Base-by-base conservation (phyloP, 345 rosid species). In the Eutrema yunnanense region DNA sequence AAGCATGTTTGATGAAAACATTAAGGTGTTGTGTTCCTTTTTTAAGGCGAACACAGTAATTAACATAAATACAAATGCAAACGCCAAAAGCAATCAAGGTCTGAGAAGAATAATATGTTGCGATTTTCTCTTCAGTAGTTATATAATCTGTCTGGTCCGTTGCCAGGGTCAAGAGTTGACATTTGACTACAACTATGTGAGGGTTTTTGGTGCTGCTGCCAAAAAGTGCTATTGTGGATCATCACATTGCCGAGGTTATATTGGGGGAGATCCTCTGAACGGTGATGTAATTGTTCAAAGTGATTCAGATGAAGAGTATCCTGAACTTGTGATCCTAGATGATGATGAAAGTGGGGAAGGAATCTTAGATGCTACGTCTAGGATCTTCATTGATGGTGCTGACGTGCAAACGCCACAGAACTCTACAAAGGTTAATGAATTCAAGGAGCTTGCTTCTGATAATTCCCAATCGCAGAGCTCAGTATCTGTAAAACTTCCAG, bases 171-270 rank as follows among this genome's bases (percentile, higher is more conserved):
- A 95, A 72, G 99, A 95, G 85, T 62, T 92, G 78, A 92, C 98
- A 49, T 95, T 95, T 82, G 97, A 95, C 84, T 95, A 95, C 87
- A 95, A 95, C 77, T 95, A 86, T 78, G 99, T 95, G 73, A 88
- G 99, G 79, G 98, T 92, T 49, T 84, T 88, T 81, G 99, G 99
- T 64, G 99, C 99, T 73, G 99, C 99, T 75, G 99, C 96, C 42
- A 95, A 90, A 85, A 90, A 82, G 84, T 95, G 99, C 69, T 85
- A 88, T 65, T 95, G 99, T 78, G 90, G 90, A 37, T 86, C 99
- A 62, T 71, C 86, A 52, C 94, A 85, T 27, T 95, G 99, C 80
- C 86, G 86, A 69, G 99, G 99, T 52, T 92, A 95, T 77, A 92
- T 95, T 63, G 99, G 99, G 48, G 97, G 99, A 69, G 99, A 95